Conservation (phyloP, 1,284 basidiomycete genomes). For the Entoloma clypeatum region DNA sequence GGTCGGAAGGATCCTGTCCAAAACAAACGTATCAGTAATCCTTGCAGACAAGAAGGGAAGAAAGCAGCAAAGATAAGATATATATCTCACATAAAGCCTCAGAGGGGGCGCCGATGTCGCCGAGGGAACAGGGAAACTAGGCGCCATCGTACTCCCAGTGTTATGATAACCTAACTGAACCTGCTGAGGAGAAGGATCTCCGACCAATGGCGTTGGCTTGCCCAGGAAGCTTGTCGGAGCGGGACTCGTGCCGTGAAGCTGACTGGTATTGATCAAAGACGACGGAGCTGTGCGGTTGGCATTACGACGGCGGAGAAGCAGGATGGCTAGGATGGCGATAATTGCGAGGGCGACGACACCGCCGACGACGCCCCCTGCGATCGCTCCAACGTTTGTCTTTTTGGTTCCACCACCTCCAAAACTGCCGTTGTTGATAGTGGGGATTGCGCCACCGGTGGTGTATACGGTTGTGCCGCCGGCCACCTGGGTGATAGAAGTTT, state of each 20-base stretch:
- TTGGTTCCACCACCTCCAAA: not conserved
- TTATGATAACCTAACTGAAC: not conserved
- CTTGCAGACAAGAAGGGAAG: not conserved
- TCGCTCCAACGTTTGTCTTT: slow-evolving; percentile 18
- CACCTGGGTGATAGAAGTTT: not conserved
- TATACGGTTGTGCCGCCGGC: not conserved
- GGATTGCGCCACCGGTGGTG: too few species aligned
- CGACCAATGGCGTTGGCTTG: not conserved
- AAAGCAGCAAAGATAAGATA: not conserved
- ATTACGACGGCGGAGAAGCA: slow-evolving; percentile 8
- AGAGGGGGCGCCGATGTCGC: not conserved
- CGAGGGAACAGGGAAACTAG: not conserved
- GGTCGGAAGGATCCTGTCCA: slow-evolving; percentile 2
- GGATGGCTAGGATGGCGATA: slow-evolving; percentile 9
- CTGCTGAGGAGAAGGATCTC: not conserved
- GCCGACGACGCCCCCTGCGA: slow-evolving; percentile 23
- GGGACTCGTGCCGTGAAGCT: too few species aligned
- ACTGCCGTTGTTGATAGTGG: not conserved
- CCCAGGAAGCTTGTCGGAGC: not conserved
- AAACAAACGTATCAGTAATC: too few species aligned
- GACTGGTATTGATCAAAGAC: not conserved
- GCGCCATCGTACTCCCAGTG: not conserved
- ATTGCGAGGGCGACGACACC: slow-evolving; percentile 17
- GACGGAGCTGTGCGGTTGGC: too few species aligned
- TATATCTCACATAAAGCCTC: slow-evolving; percentile 1